Percentiles rank a stretch among this genome's conserved stretches.
phyloP scores from a whole-genome alignment of 2,329 filamentous ascomycete genomes.

The Phialophora chinensis region DNA sequence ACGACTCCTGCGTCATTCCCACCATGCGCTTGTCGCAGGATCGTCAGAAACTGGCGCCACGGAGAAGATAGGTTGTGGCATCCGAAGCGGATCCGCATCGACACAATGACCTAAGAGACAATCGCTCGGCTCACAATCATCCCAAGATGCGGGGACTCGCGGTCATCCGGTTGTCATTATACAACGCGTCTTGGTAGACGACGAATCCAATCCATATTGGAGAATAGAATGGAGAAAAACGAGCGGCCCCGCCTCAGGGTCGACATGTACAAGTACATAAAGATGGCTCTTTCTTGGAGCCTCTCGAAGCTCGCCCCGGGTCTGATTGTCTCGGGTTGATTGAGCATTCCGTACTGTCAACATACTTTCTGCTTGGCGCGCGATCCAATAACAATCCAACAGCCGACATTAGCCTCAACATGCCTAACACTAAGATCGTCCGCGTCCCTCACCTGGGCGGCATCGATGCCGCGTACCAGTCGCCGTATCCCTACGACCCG shows the following conservation, averaged over 20 bases:
- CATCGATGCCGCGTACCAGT: conserved; percentile 56
- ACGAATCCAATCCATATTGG: background rate
- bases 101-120: background rate
- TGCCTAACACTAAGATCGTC: conserved; percentile 43
- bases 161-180: background rate
- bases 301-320: background rate
- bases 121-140: background rate
- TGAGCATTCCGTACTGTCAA: background rate
- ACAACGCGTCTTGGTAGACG: background rate
- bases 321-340: background rate
- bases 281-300: background rate
- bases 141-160: conserved; percentile 5
- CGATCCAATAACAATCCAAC: too few species aligned
- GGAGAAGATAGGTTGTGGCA: background rate
- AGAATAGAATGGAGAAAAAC: background rate
- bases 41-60: background rate
- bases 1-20: background rate
- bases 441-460: conserved; percentile 58
- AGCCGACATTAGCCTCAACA: conserved; percentile 1
- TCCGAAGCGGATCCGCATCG: conserved; percentile 1
- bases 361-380: background rate
- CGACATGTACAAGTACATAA: background rate
- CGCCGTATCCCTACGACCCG: conserved; percentile 54
- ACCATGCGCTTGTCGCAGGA: background rate
- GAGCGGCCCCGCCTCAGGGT: background rate